phyloP scores from a whole-genome alignment of 2,329 filamentous ascomycete species.

The Xylaria sp. region DNA sequence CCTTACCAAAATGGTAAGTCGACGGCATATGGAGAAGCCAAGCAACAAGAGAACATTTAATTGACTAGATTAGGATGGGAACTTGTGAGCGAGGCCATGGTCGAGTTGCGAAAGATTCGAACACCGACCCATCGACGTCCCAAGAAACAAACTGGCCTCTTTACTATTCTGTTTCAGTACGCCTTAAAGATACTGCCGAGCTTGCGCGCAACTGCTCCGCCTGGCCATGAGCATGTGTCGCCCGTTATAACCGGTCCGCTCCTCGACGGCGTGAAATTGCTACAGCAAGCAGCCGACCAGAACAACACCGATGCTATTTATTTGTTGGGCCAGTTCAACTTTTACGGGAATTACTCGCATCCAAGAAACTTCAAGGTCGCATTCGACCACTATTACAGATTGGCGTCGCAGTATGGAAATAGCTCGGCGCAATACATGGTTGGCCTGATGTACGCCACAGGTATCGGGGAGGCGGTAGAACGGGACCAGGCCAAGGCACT shows the following conservation, averaged over 20 bases:
- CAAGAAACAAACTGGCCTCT: slow-evolving; percentile 56
- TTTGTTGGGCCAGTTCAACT: slow-evolving; percentile 92
- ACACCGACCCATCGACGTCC: slow-evolving; percentile 56
- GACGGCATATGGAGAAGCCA: neutral
- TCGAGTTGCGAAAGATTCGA: slow-evolving; percentile 61
- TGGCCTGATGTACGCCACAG: slow-evolving; percentile 94
- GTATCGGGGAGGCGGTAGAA: slow-evolving; percentile 82
- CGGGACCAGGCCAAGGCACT: slow-evolving; percentile 90
- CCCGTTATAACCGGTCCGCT: slow-evolving; percentile 56
- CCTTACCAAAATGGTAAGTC: slow-evolving; percentile 49
- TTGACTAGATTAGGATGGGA: slow-evolving; percentile 56
- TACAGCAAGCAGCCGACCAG: slow-evolving; percentile 62
- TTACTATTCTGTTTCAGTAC: slow-evolving; percentile 57
- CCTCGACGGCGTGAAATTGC: slow-evolving; percentile 61
- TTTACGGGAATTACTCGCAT: slow-evolving; percentile 92
- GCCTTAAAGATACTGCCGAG: slow-evolving; percentile 61
- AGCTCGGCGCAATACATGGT: slow-evolving; percentile 95
- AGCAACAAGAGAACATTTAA: neutral
- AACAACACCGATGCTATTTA: slow-evolving; percentile 86
- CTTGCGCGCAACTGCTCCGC: slow-evolving; percentile 59
- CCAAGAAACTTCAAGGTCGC: slow-evolving; percentile 83
- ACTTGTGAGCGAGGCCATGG: slow-evolving; percentile 62
- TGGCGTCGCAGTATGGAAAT: slow-evolving; percentile 83
- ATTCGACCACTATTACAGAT: slow-evolving; percentile 81
- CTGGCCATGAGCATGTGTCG: slow-evolving; percentile 50